Evolutionary conservation across 768 basidiomycete genomes (phyloP), one percentile per base, ranked within the genome.

Genomic region (Lentinula aciculospora): DNA sequence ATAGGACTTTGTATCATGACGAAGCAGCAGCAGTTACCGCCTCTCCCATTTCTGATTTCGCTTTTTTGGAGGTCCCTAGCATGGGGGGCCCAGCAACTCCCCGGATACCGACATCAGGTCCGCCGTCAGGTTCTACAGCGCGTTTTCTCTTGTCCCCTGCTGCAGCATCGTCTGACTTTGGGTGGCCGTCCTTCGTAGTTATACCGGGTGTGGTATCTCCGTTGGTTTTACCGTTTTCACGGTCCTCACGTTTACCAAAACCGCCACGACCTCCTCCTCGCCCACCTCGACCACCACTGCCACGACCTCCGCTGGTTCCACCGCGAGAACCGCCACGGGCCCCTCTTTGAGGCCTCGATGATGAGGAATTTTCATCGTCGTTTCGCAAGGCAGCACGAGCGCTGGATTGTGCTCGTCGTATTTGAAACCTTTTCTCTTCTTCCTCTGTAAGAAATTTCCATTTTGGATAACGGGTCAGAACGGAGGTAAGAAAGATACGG

Each of bases 111-210:
- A 78, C 76, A 63, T 86, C 81, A 2, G 84, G 82, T 0, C 86
- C 89, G 62, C 89, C 89, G 64, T 91, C 89, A 1, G 88, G 89
- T 65, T 91, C 89, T 0, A 88, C 76, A 1, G 79, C 84, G 37
- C 88, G 81, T 68, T 91, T 92, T 59, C 89, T 76, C 74, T 92
- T 92, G 62, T 87, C 87, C 28, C 88, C 88, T 1, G 73, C 68
- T 19, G 32, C 23, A 6, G 12, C 21, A 39, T 23, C 82, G 7
- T 74, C 79, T 23, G 21, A 19, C 12, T 44, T 44, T 6, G 42
- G 23, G 3, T 67, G 74, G 10, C 63, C 65, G 2, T 64, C n/a
- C n/a, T n/a, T n/a, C n/a, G n/a, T n/a, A n/a, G n/a, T 60, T 19
- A 67, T 62, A 10, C 72, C 63, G 10, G 60, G 59, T 3, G 61